phyloP scores from a whole-genome alignment of 192 early-diverging fungal species.

The Coemansia sp. region DNA sequence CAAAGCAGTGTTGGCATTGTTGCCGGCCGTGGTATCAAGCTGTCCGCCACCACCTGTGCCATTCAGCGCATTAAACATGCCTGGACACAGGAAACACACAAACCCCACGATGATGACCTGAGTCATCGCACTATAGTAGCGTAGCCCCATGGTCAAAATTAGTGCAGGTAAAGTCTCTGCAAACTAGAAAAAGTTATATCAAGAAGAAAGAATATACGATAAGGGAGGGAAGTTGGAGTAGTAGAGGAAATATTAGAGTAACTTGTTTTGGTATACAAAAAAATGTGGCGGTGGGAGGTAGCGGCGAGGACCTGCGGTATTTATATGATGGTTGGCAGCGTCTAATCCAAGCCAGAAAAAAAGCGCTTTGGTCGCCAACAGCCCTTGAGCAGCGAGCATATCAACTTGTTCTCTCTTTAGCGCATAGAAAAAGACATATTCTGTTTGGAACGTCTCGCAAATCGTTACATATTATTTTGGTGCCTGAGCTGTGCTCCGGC shows the following conservation, averaged over 20 bases:
- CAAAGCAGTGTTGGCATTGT: constrained; percentile 79
- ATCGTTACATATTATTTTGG: not conserved
- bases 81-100: constrained; percentile 78
- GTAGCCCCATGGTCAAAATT: constrained; percentile 12
- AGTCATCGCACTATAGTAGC: constrained; percentile 63
- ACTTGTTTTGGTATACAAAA: not conserved
- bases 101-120: constrained; percentile 75
- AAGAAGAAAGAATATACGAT: not conserved
- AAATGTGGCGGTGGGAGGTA: not conserved
- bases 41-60: constrained; percentile 72
- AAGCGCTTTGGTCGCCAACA: not conserved
- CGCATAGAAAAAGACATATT: not conserved
- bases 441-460: not conserved
- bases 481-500: not conserved
- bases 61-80: constrained; percentile 78
- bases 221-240: not conserved
- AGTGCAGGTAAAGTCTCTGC: constrained; percentile 1
- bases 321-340: not conserved
- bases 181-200: constrained; percentile 7
- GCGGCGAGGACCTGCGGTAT: not conserved
- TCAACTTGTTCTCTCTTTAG: too few species aligned
- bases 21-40: constrained; percentile 60
- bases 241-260: not conserved
- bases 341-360: too few species aligned
- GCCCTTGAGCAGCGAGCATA: too few species aligned